Percentiles rank a stretch among this genome's conserved stretches.
Evolutionary conservation across 495 filamentous ascomycete species (phyloP).

Genomic region (Gamarada debralockiae): DNA sequence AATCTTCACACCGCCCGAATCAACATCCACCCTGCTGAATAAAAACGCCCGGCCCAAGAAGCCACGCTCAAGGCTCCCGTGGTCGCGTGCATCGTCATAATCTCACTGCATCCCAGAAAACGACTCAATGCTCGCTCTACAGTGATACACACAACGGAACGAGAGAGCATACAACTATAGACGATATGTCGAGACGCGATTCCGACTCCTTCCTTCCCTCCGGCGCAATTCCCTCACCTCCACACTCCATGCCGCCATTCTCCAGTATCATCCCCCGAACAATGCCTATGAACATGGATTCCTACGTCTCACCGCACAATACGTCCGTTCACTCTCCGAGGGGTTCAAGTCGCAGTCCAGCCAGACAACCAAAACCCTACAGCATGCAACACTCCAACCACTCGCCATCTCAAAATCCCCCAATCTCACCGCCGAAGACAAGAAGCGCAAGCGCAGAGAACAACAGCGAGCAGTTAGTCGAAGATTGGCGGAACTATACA

Average conservation of each 20-base stretch:
- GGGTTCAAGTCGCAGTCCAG: background rate
- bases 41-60: background rate
- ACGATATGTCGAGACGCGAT: slow-evolving; percentile 19
- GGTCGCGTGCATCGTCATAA: slow-evolving; percentile 3
- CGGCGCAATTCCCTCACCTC: slow-evolving; percentile 18
- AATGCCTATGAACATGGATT: slow-evolving; percentile 8
- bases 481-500: slow-evolving; percentile 23
- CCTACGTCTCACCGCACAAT: slow-evolving; percentile 7
- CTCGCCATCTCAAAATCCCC: slow-evolving; percentile 8
- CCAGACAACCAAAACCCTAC: background rate
- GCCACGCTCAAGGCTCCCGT: background rate
- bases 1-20: background rate
- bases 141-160: background rate
- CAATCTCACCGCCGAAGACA: slow-evolving; percentile 21
- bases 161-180: background rate
- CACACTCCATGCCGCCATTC: background rate
- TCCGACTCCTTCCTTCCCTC: slow-evolving; percentile 26
- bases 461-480: slow-evolving; percentile 14
- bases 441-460: slow-evolving; percentile 21
- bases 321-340: slow-evolving; percentile 5
- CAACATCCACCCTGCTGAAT: background rate
- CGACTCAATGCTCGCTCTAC: background rate
- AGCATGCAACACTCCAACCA: slow-evolving; percentile 1
- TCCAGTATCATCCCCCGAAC: slow-evolving; percentile 12
- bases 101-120: background rate